Conservation (phyloP, 2,329 filamentous ascomycete species). For the Neopestalotiopsis clavispora region DNA sequence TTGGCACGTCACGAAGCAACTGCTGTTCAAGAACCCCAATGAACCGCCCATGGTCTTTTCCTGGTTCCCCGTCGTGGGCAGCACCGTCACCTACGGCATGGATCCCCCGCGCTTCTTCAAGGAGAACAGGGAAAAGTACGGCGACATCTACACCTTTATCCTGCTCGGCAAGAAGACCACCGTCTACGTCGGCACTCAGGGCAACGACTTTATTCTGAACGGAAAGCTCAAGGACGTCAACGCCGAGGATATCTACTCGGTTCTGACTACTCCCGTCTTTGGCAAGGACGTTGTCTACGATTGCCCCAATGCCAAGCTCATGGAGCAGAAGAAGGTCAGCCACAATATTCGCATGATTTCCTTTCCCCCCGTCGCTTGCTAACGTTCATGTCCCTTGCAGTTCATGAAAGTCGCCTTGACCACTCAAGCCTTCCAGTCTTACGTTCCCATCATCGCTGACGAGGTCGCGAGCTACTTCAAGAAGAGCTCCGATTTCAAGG, state of each 20-base stretch:
- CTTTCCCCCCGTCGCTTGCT: not conserved
- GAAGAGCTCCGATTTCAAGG: constrained; percentile 69
- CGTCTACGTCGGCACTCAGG: constrained; percentile 79
- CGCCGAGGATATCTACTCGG: constrained; percentile 88
- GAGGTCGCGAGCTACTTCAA: constrained; percentile 79
- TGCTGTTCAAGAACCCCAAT: constrained; percentile 81
- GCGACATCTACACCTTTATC: constrained; percentile 88
- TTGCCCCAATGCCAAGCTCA: constrained; percentile 87
- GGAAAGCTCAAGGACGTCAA: constrained; percentile 89
- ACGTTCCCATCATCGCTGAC: constrained; percentile 77
- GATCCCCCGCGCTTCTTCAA: constrained; percentile 89
- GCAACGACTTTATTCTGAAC: constrained; percentile 91
- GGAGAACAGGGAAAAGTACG: constrained; percentile 80
- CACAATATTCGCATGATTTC: not conserved
- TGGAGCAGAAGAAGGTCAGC: constrained; percentile 92
- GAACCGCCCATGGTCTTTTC: constrained; percentile 83
- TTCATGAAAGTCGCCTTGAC: constrained; percentile 85
- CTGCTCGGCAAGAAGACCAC: constrained; percentile 89
- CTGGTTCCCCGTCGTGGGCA: constrained; percentile 84
- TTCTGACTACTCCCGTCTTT: constrained; percentile 75
- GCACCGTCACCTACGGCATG: constrained; percentile 92
- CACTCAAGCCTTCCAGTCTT: constrained; percentile 73
- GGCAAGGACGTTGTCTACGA: constrained; percentile 89
- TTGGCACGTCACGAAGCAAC: constrained; percentile 79
- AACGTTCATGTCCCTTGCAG: constrained; percentile 38